Evolutionary conservation across 2,329 filamentous ascomycete species (phyloP).

Genomic region (Colletotrichum brevisporum): DNA sequence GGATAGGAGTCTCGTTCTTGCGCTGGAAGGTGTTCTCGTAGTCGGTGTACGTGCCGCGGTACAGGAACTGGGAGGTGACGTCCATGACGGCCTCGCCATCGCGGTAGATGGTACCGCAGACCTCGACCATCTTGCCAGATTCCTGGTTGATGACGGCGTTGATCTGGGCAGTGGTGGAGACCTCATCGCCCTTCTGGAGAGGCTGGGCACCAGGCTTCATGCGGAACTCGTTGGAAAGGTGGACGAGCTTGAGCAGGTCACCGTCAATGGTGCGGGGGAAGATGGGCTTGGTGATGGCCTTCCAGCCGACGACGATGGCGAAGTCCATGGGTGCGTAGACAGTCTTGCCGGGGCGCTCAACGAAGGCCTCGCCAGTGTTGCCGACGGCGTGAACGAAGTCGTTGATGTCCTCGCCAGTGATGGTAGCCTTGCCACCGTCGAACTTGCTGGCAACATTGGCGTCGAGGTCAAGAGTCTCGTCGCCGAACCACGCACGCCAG

Average conservation of each 20-base stretch:
- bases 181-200: conserved; percentile 93
- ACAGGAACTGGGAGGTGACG: conserved; percentile 97
- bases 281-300: conserved; percentile 99
- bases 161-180: conserved; percentile 94
- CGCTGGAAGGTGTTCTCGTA: conserved; percentile 99
- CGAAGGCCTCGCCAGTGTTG: conserved; percentile 97
- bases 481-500: conserved; percentile 97
- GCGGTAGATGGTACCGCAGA: conserved; percentile 95
- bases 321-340: conserved; percentile 99
- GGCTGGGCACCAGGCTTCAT: conserved; percentile 98
- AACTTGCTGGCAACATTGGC: conserved; percentile 89
- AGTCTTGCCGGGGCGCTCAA: conserved; percentile 93
- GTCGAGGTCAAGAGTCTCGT: conserved; percentile 86
- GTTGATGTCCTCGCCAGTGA: conserved; percentile 93
- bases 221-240: conserved; percentile 96
- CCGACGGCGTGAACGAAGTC: conserved; percentile 99
- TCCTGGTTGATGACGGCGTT: conserved; percentile 99
- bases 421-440: conserved; percentile 87
- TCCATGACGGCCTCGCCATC: conserved; percentile 93
- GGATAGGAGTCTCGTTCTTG: conserved; percentile 95
- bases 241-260: conserved; percentile 94
- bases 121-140: conserved; percentile 99
- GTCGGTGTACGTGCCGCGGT: conserved; percentile 92
- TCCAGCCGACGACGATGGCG: conserved; percentile 98
- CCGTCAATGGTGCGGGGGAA: conserved; percentile 97